These are phyloP conservation scores for Raffaelea arxii DNA, from an alignment of 2,329 filamentous ascomycete species.

Conservation along the genomic window DNA sequence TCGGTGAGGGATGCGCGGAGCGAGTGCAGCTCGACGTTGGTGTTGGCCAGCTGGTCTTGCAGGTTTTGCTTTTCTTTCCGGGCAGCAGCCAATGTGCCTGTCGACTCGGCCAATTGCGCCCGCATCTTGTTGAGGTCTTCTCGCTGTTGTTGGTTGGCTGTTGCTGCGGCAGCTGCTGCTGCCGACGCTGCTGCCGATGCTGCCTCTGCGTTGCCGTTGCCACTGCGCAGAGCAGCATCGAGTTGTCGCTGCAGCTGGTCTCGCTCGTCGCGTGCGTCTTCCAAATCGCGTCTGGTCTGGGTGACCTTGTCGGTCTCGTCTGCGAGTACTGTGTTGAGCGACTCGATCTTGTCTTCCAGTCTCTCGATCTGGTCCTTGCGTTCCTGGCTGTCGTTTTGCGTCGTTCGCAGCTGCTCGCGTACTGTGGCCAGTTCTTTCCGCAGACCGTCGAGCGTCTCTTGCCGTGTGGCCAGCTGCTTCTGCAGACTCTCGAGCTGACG, in stretches of 20 bases:
- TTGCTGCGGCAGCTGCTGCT: conserved; percentile 16
- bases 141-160: conserved; percentile 18
- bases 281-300: conserved; percentile 32
- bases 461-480: conserved; percentile 58
- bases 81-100: conserved; percentile 44
- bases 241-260: conserved; percentile 18
- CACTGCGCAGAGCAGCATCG: conserved; percentile 17
- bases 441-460: conserved; percentile 54
- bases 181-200: background rate
- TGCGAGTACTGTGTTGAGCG: conserved; percentile 56
- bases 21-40: conserved; percentile 51
- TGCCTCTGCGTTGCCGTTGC: conserved; percentile 1
- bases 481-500: conserved; percentile 68
- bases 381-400: conserved; percentile 51
- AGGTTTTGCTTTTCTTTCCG: conserved; percentile 52
- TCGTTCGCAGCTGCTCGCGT: conserved; percentile 61
- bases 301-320: conserved; percentile 53
- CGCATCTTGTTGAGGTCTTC: conserved; percentile 42
- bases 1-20: conserved; percentile 47
- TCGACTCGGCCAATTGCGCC: conserved; percentile 48
- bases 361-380: conserved; percentile 56
- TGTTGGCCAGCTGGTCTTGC: conserved; percentile 51
- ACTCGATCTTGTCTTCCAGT: conserved; percentile 68
- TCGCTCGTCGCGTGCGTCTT: conserved; percentile 36
- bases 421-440: conserved; percentile 56